phyloP scores from a whole-genome alignment of 305 asterid genomes.

The Solanum hybrid region DNA sequence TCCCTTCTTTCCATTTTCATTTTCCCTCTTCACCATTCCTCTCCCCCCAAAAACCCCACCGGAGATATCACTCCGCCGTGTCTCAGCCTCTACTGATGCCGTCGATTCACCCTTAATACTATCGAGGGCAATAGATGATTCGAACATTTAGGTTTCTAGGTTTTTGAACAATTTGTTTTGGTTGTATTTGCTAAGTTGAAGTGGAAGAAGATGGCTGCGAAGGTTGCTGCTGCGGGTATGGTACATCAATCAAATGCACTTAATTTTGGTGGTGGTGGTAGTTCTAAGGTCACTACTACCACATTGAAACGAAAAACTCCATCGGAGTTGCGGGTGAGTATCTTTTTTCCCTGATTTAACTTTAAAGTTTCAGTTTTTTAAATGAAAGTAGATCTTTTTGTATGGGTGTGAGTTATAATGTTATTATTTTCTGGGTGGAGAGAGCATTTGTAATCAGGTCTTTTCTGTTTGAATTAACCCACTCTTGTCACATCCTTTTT shows the following conservation, averaged over 20 bases:
- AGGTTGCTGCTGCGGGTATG: conserved; percentile 50
- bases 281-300: conserved; percentile 30
- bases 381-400: background rate
- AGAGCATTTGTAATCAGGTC: background rate
- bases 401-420: background rate
- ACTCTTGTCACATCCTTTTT: background rate
- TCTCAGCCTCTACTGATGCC: background rate
- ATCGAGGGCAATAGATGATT: background rate
- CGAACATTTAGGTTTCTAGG: background rate
- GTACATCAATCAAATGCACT: conserved; percentile 39
- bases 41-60: background rate
- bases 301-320: conserved; percentile 80
- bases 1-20: background rate
- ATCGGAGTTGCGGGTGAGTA: conserved; percentile 64
- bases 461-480: background rate
- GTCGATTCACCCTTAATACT: background rate
- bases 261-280: conserved; percentile 42
- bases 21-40: background rate
- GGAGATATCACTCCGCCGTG: background rate
- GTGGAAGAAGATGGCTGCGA: conserved; percentile 38
- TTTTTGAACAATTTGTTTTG: background rate
- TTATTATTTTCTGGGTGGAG: background rate
- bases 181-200: background rate
- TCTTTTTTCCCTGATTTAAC: background rate
- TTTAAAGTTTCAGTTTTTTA: background rate